Base-by-base conservation (phyloP, 495 filamentous ascomycete species). In the Jackrogersella minutella region DNA sequence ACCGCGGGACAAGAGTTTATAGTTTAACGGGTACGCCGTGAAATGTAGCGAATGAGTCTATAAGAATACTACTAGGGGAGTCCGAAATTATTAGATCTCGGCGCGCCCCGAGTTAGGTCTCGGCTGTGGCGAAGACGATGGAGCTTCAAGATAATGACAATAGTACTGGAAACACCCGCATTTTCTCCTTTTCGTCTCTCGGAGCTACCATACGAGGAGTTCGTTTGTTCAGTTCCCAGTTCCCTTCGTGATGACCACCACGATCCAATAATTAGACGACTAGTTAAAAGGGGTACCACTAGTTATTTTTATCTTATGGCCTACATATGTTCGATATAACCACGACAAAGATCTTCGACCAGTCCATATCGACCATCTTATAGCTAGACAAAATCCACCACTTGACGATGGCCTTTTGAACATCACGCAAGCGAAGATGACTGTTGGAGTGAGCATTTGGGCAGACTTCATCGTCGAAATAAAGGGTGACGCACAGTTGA, bases 51-150 rank as follows among this genome's bases (percentile, higher is more conserved):
- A 47, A 30, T 16, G 16, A 16, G 13, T n/a, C 11, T 47, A n/a
- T n/a, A 9, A 28, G 28, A 44, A 40, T 5, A 41, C 33, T 46
- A 17, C 47, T 46, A 41, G 59, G 33, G 62, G 47, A 49, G 3
- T 24, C 17, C 30, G 54, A 47, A 24, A 55, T 58, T 54, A 43
- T 28, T 13, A 54, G 47, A 59, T 68, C 59, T 59, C 58, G 47
- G 59, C 53, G n/a, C 39, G 13, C 30, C 53, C 58, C 53, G 47
- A 58, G 22, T 31, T 31, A 58, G 22, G 22, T 31, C 52, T n/a
- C 31, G 46, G 31, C 21, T 17, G 24, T 19, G 22, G 13, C 5
- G 43, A 58, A 40, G 24, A 11, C 8, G 17, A 31, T 46, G 24
- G 51, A 31, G 46, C 50, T 30, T 19, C 5, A 37, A 52, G 28